Percentiles rank a stretch among this genome's conserved stretches.
Evolutionary conservation across 2,329 filamentous ascomycete genomes (phyloP).

Genomic region (Leptosphaerulina australis): DNA sequence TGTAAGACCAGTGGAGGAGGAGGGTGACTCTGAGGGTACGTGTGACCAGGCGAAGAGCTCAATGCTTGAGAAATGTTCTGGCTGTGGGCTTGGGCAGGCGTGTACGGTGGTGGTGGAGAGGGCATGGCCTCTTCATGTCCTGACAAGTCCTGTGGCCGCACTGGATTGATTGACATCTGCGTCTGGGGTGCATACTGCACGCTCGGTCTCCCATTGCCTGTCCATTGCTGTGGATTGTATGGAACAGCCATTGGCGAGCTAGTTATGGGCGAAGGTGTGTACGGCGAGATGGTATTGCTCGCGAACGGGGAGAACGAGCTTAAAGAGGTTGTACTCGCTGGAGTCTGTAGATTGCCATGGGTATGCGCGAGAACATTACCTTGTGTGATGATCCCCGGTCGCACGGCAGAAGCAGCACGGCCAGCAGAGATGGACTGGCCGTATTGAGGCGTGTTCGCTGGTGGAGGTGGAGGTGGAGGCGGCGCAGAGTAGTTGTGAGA

Average conservation of each 20-base stretch:
- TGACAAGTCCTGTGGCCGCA: conserved; percentile 49
- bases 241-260: conserved; percentile 49
- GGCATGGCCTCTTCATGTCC: conserved; percentile 59
- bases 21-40: conserved; percentile 48
- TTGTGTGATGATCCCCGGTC: conserved; percentile 49
- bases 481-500: conserved; percentile 32
- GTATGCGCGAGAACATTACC: conserved; percentile 48
- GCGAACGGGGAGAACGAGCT: conserved; percentile 48
- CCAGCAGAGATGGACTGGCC: conserved; percentile 14
- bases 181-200: conserved; percentile 48
- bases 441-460: conserved; percentile 35
- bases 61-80: conserved; percentile 45
- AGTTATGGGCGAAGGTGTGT: conserved; percentile 39
- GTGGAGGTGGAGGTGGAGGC: conserved; percentile 41
- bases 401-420: conserved; percentile 41
- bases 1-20: conserved; percentile 35
- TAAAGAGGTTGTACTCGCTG: conserved; percentile 47
- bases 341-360: conserved; percentile 46
- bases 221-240: conserved; percentile 60
- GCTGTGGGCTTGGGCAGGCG: conserved; percentile 48
- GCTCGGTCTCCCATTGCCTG: conserved; percentile 46
- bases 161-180: conserved; percentile 35
- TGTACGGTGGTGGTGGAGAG: conserved; percentile 58
- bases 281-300: conserved; percentile 39
- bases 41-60: conserved; percentile 44